Evolutionary conservation across 2,329 filamentous ascomycete genomes (phyloP).

Genomic region (Penicillium sp.): DNA sequence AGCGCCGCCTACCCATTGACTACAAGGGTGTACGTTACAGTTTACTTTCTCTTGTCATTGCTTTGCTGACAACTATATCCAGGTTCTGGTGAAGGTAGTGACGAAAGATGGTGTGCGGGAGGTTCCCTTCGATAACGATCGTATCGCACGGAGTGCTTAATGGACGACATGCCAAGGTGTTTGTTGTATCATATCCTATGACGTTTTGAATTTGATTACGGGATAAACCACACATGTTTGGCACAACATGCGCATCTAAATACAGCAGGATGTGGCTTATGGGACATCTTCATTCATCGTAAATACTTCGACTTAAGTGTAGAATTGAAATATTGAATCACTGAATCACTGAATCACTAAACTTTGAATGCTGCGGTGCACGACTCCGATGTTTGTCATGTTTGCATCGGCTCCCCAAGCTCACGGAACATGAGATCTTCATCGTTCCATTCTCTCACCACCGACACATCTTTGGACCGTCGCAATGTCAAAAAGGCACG

Average conservation of each 20-base stretch:
- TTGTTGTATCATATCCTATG: slow-evolving; percentile 29
- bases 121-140: slow-evolving; percentile 80
- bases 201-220: slow-evolving; percentile 33
- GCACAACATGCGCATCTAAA: slow-evolving; percentile 2
- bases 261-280: neutral
- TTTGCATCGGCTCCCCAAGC: slow-evolving; percentile 3
- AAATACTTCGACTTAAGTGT: neutral
- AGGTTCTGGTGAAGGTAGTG: slow-evolving; percentile 75
- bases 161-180: slow-evolving; percentile 29
- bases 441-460: slow-evolving; percentile 8
- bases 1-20: slow-evolving; percentile 93
- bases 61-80: slow-evolving; percentile 20
- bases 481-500: slow-evolving; percentile 49
- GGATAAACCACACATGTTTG: slow-evolving; percentile 24
- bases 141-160: slow-evolving; percentile 51
- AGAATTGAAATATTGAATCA: neutral
- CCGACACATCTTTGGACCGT: slow-evolving; percentile 7
- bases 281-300: neutral
- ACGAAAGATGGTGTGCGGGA: slow-evolving; percentile 90
- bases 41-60: slow-evolving; percentile 2
- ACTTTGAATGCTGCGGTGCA: neutral
- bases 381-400: neutral
- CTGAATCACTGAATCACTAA: neutral
- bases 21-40: slow-evolving; percentile 82
- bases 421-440: slow-evolving; percentile 22